Conservation (phyloP, 116 monocot species). For the Cymodocea nodosa region DNA sequence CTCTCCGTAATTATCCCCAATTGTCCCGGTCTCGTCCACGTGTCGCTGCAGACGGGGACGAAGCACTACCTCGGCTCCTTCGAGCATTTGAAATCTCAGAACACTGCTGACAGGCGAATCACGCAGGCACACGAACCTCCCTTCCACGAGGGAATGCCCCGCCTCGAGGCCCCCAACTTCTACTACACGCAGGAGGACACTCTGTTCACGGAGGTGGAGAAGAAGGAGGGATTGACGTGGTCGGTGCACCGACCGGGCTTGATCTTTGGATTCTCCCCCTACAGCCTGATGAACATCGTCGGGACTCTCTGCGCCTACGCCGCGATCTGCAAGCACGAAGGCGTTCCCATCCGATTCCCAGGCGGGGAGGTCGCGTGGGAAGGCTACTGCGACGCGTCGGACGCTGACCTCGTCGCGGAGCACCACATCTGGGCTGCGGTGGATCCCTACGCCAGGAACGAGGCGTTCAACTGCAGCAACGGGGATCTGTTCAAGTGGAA, state of each 20-base stretch:
- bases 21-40: conserved; percentile 45
- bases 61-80: conserved; percentile 58
- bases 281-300: conserved; percentile 47
- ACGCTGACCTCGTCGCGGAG: conserved; percentile 81
- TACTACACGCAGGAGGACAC: conserved; percentile 70
- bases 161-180: conserved; percentile 53
- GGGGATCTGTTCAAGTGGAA: conserved; percentile 98
- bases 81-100: conserved; percentile 6
- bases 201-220: conserved; percentile 34
- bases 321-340: conserved; percentile 65
- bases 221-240: conserved; percentile 33
- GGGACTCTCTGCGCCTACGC: conserved; percentile 71
- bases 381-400: conserved; percentile 76
- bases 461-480: conserved; percentile 91
- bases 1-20: conserved; percentile 41
- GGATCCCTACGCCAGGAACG: conserved; percentile 86
- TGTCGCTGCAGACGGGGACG: conserved; percentile 74
- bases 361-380: conserved; percentile 52
- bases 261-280: conserved; percentile 70
- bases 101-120: no score
- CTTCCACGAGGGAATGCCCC: conserved; percentile 58
- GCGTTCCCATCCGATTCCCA: conserved; percentile 42
- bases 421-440: conserved; percentile 96
- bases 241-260: conserved; percentile 65
- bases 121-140: conserved; percentile 39